phyloP scores from a whole-genome alignment of 495 filamentous ascomycete genomes.

The Chaetomidium leptoderma region DNA sequence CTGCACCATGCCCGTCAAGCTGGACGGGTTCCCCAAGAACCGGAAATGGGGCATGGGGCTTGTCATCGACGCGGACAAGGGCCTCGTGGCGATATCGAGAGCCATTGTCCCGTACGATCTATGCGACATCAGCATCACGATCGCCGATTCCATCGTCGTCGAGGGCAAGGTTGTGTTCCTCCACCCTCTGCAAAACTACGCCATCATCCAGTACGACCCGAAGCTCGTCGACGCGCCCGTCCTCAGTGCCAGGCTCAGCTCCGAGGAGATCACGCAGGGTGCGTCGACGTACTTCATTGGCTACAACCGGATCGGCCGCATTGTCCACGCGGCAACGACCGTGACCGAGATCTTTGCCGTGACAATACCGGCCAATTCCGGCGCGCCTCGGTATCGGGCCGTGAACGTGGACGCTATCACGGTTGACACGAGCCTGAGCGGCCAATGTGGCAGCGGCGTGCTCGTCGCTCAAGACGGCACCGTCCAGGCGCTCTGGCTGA shows the following conservation, averaged over 20 bases:
- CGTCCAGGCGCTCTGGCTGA: constrained; percentile 93
- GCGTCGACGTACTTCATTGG: constrained; percentile 92
- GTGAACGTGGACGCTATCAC: constrained; percentile 98
- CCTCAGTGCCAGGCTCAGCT: constrained; percentile 77
- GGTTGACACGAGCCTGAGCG: constrained; percentile 84
- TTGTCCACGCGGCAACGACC: constrained; percentile 88
- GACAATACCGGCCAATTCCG: constrained; percentile 86
- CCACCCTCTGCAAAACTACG: constrained; percentile 98
- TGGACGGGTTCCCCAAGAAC: constrained; percentile 91
- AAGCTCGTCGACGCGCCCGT: constrained; percentile 89
- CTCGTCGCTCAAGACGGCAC: constrained; percentile 84
- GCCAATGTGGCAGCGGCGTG: constrained; percentile 93
- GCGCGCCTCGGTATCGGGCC: constrained; percentile 88
- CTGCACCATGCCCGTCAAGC: constrained; percentile 87
- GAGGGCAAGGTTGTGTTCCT: constrained; percentile 92
- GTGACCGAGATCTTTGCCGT: constrained; percentile 98
- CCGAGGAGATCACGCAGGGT: constrained; percentile 76
- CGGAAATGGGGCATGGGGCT: constrained; percentile 92
- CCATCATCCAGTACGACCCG: constrained; percentile 91
- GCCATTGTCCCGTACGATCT: constrained; percentile 94
- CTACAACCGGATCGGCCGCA: constrained; percentile 91
- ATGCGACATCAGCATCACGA: constrained; percentile 90
- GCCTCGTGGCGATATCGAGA: constrained; percentile 85
- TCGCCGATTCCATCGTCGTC: constrained; percentile 92
- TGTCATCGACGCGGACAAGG: constrained; percentile 93